Evolutionary conservation across 352 stramenopile genomes (phyloP).

Genomic region (Pythium coloratum): DNA sequence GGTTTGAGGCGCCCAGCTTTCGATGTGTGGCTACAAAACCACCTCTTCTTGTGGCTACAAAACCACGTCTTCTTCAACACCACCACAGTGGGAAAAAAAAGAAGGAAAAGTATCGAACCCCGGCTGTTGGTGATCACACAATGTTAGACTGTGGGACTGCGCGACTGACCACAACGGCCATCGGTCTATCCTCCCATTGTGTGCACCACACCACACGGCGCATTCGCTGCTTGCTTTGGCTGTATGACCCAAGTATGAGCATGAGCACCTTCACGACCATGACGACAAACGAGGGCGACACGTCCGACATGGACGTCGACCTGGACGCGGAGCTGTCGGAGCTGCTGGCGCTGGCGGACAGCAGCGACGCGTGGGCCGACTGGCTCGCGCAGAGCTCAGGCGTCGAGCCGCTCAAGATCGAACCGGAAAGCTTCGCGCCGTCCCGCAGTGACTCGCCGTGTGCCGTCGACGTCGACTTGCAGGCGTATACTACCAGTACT

Average conservation of each 20-base stretch:
- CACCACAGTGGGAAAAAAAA: too few relatives aligned
- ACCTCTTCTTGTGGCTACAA: too few relatives aligned
- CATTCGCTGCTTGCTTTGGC: not conserved
- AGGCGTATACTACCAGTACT: too few relatives aligned
- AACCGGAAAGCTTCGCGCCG: not conserved
- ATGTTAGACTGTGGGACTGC: too few relatives aligned
- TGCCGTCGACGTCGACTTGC: not conserved
- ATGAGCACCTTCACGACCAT: too few relatives aligned
- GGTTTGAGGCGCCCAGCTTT: too few relatives aligned
- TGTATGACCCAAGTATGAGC: too few relatives aligned
- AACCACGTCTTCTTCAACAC: too few relatives aligned
- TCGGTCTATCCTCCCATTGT: not conserved
- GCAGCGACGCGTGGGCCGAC: not conserved
- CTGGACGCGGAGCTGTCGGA: slow-evolving; percentile 5
- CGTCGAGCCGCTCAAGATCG: not conserved
- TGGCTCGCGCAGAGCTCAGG: not conserved
- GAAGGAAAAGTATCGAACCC: too few relatives aligned
- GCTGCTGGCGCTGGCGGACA: slow-evolving; percentile 6
- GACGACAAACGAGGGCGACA: not conserved
- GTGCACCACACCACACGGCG: not conserved
- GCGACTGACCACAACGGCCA: too few relatives aligned
- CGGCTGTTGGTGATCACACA: too few relatives aligned
- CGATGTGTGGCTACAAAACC: too few relatives aligned
- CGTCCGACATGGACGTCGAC: not conserved
- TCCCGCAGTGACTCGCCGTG: slow-evolving; percentile 11